These are phyloP conservation scores for Acanthamoeba castellanii DNA, from an alignment of 208 protist genomes.

Conservation along the genomic window DNA sequence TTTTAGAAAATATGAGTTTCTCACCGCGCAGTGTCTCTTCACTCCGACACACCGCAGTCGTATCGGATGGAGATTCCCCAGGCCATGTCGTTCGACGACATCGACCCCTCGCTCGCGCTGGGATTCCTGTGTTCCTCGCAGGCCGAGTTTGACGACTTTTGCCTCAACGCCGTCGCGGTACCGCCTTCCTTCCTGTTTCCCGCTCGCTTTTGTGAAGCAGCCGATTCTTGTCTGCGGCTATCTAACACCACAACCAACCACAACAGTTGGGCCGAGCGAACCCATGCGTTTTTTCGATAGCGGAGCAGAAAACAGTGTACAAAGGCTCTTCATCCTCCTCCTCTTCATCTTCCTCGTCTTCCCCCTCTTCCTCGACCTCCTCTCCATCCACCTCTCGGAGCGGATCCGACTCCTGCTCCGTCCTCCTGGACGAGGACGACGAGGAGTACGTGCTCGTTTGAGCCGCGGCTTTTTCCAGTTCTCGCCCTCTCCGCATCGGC, in stretches of 20 bases:
- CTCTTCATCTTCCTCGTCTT: background rate
- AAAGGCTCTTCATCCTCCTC: constrained; percentile 29
- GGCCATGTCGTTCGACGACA: constrained; percentile 23
- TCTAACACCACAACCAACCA: background rate
- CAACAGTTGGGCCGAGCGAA: background rate
- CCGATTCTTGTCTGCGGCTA: background rate
- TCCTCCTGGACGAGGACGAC: background rate
- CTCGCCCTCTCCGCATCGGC: background rate
- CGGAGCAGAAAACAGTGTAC: constrained; percentile 18
- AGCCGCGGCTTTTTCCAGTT: background rate
- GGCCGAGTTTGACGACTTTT: constrained; percentile 71
- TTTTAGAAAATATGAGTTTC: too few species aligned
- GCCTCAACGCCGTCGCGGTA: background rate
- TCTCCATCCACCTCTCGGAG: background rate
- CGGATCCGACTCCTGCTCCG: background rate
- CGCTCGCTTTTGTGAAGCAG: background rate
- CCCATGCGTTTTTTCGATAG: constrained; percentile 45
- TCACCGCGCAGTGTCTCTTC: background rate
- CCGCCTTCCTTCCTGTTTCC: background rate
- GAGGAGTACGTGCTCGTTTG: constrained; percentile 54
- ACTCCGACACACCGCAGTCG: too few species aligned
- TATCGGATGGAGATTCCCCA: constrained; percentile 41
- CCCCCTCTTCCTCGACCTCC: background rate
- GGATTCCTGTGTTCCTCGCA: constrained; percentile 48
- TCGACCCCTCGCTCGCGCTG: constrained; percentile 71